These are phyloP conservation scores for Claviceps sp. DNA, from an alignment of 2,329 filamentous ascomycete genomes.

Conservation along the genomic window DNA sequence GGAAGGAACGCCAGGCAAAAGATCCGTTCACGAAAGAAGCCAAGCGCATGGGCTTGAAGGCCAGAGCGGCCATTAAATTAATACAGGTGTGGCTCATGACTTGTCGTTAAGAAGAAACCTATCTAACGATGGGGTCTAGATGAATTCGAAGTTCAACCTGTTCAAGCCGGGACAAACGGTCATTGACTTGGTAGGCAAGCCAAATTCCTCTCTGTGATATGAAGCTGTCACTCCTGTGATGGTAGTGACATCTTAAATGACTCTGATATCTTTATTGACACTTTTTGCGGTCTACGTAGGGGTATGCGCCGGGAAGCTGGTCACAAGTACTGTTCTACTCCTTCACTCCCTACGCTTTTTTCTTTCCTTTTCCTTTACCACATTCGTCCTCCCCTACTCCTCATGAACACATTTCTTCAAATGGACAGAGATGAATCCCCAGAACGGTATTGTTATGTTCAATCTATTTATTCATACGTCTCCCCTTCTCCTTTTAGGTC, in stretches of 20 bases:
- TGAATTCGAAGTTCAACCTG: constrained; percentile 68
- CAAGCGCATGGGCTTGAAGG: constrained; percentile 68
- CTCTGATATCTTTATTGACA: too few relatives aligned
- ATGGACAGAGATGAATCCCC: neutral
- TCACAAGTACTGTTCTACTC: constrained; percentile 38
- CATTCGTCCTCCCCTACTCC: neutral
- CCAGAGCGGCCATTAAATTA: constrained; percentile 85
- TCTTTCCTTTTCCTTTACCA: neutral
- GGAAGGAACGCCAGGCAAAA: constrained; percentile 65
- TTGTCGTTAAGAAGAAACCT: neutral
- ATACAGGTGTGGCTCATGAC: constrained; percentile 48
- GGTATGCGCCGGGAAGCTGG: constrained; percentile 66
- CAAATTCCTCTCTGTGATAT: neutral
- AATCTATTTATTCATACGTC: neutral
- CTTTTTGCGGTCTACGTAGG: constrained; percentile 27
- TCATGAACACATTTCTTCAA: neutral
- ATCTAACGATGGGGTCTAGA: constrained; percentile 30
- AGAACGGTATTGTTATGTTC: neutral
- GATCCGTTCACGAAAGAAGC: constrained; percentile 66
- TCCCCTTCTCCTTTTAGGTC: constrained; percentile 38
- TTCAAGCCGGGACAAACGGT: constrained; percentile 75
- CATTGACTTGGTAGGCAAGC: constrained; percentile 60
- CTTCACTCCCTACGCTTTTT: neutral
- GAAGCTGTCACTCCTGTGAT: neutral
- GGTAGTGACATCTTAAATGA: too few relatives aligned